Evolutionary conservation across 805 yeast species (phyloP), one percentile per base, ranked within the genome.

Genomic region (Myxozyma lipomycoides): DNA sequence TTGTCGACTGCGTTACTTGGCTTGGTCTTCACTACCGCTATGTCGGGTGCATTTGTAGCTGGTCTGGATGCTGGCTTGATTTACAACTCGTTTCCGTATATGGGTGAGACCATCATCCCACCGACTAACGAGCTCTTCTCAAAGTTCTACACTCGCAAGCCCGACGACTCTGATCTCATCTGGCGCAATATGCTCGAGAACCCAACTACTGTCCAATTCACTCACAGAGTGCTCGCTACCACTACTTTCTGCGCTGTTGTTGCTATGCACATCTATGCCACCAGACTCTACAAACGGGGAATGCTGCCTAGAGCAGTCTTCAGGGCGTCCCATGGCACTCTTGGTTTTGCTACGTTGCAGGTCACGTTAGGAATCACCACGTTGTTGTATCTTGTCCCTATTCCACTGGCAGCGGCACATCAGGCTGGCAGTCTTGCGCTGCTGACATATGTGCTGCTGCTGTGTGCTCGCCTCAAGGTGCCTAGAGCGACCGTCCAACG

Each of bases 31-130:
- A 52, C 84, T 37, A 93, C 99, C 18, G 96, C 97, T 17, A 85
- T 93, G 95, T 80, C 95, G 9, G 99, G 98, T 55, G 97, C 96
- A 15, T 81, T 93, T 76, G 99, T 93, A 40, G 98, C 99, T 15
- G 98, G 98, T 6, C 74, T 93, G 48, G 98, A 93, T 70, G 98
- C 99, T 2, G 98, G 98, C 44, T 74, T 90, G 69, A 89, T 93
- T 59, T 93, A 93, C 70, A 93, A 93, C 69, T 84, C 95, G 3
- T 93, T 89, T 78, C 98, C 99, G 28, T 86, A 83, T 62, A 93
- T 93, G 98, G 98, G 98, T 38, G 69, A 66, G 40, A 43, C 63
- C 1, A 87, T 87, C 45, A 58, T 85, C 35, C 98, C 99, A 7
- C 77, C 85, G 17, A 68, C 65, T n/a, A 71, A 76, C 56, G 99